Percentiles rank a stretch among this genome's conserved stretches.
Conservation (phyloP, 139 green algal species). For the Tetraselmis chui region DNA sequence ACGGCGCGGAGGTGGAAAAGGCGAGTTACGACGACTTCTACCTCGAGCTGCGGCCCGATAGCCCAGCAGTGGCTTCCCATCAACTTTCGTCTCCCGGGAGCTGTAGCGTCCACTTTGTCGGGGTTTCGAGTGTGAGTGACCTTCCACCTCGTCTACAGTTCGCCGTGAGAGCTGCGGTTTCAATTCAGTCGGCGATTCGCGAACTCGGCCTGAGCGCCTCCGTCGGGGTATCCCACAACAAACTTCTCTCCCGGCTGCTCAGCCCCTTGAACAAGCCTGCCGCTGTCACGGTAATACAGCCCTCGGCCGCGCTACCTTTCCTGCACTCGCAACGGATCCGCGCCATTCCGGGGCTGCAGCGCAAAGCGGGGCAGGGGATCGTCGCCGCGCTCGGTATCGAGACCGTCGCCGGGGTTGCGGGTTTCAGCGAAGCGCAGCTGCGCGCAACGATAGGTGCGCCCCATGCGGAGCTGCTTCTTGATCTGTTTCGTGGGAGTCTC, state of each 20-base stretch:
- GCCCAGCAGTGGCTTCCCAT: no score
- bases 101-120: conserved; percentile 25
- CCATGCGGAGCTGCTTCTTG: conserved; percentile 12
- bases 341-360: conserved; percentile 24
- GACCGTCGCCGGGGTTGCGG: conserved; percentile 30
- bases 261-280: conserved; percentile 43
- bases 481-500: conserved; percentile 1
- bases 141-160: no score
- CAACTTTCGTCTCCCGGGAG: conserved; percentile 8
- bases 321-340: conserved; percentile 21
- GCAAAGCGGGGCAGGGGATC: conserved; percentile 32
- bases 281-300: conserved; percentile 39
- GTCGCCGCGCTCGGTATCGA: conserved; percentile 19
- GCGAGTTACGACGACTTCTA: conserved; percentile 59
- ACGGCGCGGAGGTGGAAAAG: conserved; percentile 35
- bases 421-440: conserved; percentile 14
- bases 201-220: conserved; percentile 33
- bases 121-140: no score
- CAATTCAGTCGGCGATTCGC: background rate
- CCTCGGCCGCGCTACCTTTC: conserved; percentile 14
- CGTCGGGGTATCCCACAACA: conserved; percentile 40
- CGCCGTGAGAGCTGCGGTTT: no score
- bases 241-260: conserved; percentile 44
- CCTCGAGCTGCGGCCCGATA: conserved; percentile 15
- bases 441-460: conserved; percentile 22